phyloP scores from a whole-genome alignment of 352 stramenopile species.

The Globisporangium megalacanthum region DNA sequence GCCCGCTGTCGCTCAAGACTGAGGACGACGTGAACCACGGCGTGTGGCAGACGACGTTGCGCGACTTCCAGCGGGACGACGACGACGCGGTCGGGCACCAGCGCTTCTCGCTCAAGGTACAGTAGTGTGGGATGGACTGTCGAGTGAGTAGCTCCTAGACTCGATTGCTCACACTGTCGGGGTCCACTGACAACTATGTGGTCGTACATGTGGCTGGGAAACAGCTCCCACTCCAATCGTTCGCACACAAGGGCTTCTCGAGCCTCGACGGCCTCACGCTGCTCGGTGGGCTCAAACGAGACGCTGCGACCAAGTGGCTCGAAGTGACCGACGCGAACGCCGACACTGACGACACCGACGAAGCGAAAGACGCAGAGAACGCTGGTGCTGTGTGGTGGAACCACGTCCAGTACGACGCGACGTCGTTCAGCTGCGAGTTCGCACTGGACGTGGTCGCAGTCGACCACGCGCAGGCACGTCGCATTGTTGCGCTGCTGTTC shows the following conservation, averaged over 20 bases:
- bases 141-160: neutral
- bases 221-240: conserved; percentile 56
- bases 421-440: conserved; percentile 39
- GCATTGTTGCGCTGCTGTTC: conserved; percentile 25
- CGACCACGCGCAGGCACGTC: conserved; percentile 10
- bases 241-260: conserved; percentile 39
- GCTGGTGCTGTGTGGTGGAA: conserved; percentile 41
- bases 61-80: conserved; percentile 41
- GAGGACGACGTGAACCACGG: conserved; percentile 62
- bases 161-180: neutral
- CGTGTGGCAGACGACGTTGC: conserved; percentile 49
- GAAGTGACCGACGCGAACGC: conserved; percentile 8
- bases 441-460: conserved; percentile 20
- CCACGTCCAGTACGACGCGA: conserved; percentile 32
- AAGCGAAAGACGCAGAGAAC: conserved; percentile 1
- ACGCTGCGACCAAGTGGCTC: conserved; percentile 27
- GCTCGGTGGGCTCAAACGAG: conserved; percentile 16
- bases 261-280: conserved; percentile 25
- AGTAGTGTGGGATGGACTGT: neutral
- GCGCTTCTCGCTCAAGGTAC: conserved; percentile 42
- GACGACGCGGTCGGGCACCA: conserved; percentile 21
- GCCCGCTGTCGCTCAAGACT: conserved; percentile 39
- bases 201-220: neutral
- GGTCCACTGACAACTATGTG: neutral
- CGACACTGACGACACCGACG: neutral